phyloP scores from a whole-genome alignment of 2,329 filamentous ascomycete genomes.

The Podosphaera xanthii region DNA sequence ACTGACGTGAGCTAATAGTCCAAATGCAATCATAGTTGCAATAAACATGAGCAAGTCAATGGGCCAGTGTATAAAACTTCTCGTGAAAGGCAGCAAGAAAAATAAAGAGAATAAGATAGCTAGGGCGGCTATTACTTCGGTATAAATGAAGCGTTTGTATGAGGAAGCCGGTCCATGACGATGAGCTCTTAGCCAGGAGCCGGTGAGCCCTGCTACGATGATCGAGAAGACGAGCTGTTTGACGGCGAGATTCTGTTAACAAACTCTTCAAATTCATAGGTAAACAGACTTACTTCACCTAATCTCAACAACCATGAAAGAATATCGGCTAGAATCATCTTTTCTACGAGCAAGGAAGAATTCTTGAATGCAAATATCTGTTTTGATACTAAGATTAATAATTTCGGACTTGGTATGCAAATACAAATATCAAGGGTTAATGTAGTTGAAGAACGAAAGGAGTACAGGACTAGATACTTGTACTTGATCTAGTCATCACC shows the following conservation, averaged over 20 bases:
- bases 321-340: constrained; percentile 8
- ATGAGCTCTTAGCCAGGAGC: constrained; percentile 32
- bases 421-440: too few relatives aligned
- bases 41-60: constrained; percentile 45
- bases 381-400: too few relatives aligned
- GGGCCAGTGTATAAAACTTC: constrained; percentile 46
- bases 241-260: constrained; percentile 5
- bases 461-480: too few relatives aligned
- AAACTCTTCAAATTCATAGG: background rate
- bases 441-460: too few relatives aligned
- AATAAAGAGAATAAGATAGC: constrained; percentile 46
- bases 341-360: background rate
- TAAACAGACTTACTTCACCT: constrained; percentile 9
- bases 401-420: too few relatives aligned
- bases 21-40: constrained; percentile 33
- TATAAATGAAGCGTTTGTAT: constrained; percentile 49
- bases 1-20: constrained; percentile 23
- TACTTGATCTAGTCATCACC: too few relatives aligned
- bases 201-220: constrained; percentile 48
- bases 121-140: constrained; percentile 45
- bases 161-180: constrained; percentile 26
- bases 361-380: too few relatives aligned
- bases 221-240: constrained; percentile 46
- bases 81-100: constrained; percentile 49
- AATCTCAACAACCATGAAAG: constrained; percentile 10